Evolutionary conservation across 495 filamentous ascomycete species (phyloP), one percentile per base, ranked within the genome.

Genomic region (Tuber calosporum): DNA sequence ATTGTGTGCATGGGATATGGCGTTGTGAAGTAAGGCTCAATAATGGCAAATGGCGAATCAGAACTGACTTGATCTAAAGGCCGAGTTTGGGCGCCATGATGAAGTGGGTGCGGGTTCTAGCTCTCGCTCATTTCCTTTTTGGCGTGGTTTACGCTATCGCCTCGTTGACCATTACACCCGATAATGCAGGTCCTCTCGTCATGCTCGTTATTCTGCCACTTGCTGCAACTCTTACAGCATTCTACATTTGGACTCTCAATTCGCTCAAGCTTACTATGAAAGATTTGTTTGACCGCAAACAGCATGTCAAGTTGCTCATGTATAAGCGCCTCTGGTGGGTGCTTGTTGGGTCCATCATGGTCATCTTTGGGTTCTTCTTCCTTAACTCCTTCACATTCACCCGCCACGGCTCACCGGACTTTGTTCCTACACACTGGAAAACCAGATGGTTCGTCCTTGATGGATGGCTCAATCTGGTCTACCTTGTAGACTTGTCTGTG

Each of bases 1-100:
- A 99, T 99, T 73, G 95, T 98, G 37, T 99, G 95, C 83, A 98
- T 99, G 95, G 95, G 95, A 67, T 99, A 99, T 77, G 95, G 95
- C 79, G 95, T 99, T 36, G 95, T 98, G 74, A 97, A 97, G 82
- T 79, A 76, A 76, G 69, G 41, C 7, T 8, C 19, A 36, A 37
- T 40, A 39, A 69, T 45, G 26, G 26, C 58, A 40, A 48, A 48
- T 5, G 22, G 30, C 17, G 30, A 45, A 42, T 40, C 20, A 2
- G n/a, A 7, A 43, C 73, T 79, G 40, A 79, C 48, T 11, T 19
- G 4, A 37, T 62, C 26, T 1, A 40, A 37, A 79, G 77, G 34
- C 94, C 90, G 8, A 92, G 89, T n/a, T 86, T 99, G 4, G 95
- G 95, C 71, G 89, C 90, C 75, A 93, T 93, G 3, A 99, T 99